phyloP scores from a whole-genome alignment of 2,329 filamentous ascomycete genomes.

The Colletotrichum sp. region DNA sequence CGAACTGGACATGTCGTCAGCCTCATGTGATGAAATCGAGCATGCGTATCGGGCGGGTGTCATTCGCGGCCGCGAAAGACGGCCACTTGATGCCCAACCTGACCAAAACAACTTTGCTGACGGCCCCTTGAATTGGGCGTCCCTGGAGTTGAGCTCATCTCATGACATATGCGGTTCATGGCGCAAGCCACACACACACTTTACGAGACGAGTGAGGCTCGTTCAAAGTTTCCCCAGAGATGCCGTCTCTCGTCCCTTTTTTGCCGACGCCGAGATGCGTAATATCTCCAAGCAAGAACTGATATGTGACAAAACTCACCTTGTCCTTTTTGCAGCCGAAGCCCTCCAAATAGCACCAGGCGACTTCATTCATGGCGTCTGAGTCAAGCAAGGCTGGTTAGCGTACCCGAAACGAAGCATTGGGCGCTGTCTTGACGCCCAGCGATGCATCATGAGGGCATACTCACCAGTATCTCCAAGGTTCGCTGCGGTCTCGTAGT shows the following conservation, averaged over 20 bases:
- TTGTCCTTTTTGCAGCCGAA: conserved; percentile 98
- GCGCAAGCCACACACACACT: background rate
- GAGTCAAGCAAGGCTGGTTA: conserved; percentile 23
- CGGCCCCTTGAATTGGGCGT: background rate
- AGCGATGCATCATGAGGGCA: background rate
- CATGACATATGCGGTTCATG: background rate
- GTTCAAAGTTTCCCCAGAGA: background rate
- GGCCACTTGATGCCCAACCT: conserved; percentile 42
- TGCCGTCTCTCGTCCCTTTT: background rate
- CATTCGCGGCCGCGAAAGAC: conserved; percentile 6
- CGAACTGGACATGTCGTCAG: conserved; percentile 66
- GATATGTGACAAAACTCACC: conserved; percentile 63
- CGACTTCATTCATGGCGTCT: conserved; percentile 98
- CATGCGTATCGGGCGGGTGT: conserved; percentile 4
- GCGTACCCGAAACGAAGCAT: background rate
- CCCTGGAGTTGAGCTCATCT: conserved; percentile 11
- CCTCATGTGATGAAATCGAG: conserved; percentile 45
- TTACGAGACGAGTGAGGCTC: conserved; percentile 4
- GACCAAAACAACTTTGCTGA: conserved; percentile 1
- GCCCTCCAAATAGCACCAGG: conserved; percentile 96
- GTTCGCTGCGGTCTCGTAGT: conserved; percentile 97
- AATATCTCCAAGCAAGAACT: conserved; percentile 24
- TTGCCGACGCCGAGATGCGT: background rate
- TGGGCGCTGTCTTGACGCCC: conserved; percentile 7
- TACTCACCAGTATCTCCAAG: conserved; percentile 80